These are phyloP conservation scores for Gyrodon lividus DNA, from an alignment of 768 basidiomycete genomes.

Conservation along the genomic window DNA sequence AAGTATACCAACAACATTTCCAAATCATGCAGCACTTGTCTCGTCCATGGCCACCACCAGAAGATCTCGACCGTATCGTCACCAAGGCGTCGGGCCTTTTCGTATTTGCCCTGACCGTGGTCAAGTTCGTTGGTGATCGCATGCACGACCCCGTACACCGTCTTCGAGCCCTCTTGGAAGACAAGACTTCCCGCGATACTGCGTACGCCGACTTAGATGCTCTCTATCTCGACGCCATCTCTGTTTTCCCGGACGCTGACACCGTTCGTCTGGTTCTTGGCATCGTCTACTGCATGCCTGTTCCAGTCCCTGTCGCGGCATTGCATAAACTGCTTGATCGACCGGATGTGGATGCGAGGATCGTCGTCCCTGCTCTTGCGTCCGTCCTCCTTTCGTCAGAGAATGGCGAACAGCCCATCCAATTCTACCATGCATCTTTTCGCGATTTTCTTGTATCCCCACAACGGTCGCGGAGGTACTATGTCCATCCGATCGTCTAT, in stretches of 20 bases:
- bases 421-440: constrained; percentile 22
- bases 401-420: constrained; percentile 13
- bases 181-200: constrained; percentile 3
- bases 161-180: constrained; percentile 14
- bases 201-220: constrained; percentile 15
- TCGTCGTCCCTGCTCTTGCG: constrained; percentile 19
- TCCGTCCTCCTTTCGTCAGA: constrained; percentile 17
- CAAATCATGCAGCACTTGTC: constrained; percentile 14
- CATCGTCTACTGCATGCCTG: constrained; percentile 16
- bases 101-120: constrained; percentile 27
- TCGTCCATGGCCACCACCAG: constrained; percentile 24
- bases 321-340: constrained; percentile 9
- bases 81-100: constrained; percentile 23
- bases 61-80: constrained; percentile 21
- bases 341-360: constrained; percentile 15
- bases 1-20: constrained; percentile 11
- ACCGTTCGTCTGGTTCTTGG: constrained; percentile 17
- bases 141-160: constrained; percentile 18
- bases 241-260: constrained; percentile 15
- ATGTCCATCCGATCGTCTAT: constrained; percentile 7
- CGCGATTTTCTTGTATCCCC: constrained; percentile 19
- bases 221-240: constrained; percentile 16
- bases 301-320: constrained; percentile 11
- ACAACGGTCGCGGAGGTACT: constrained; percentile 15
- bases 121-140: constrained; percentile 24